Conservation (phyloP, 257 asterid species). For the Euphrasia confusa region DNA sequence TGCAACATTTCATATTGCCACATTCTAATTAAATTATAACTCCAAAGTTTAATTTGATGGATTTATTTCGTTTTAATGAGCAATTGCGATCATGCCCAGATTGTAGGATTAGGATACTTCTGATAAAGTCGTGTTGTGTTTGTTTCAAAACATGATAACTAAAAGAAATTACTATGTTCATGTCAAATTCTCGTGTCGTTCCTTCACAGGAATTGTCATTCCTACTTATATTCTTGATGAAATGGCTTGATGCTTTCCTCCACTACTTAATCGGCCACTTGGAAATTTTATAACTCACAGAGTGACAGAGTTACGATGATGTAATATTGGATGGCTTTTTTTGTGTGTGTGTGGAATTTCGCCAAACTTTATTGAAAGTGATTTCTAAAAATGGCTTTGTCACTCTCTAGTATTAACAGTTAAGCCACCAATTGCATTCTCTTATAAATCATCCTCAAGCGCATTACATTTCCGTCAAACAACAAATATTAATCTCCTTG, state of each 20-base stretch:
- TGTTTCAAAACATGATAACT: neutral
- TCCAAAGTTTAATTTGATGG: neutral
- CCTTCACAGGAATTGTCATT: neutral
- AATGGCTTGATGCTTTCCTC: constrained; percentile 15
- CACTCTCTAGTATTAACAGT: constrained; percentile 22
- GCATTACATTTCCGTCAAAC: neutral
- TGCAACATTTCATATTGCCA: neutral
- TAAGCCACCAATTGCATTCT: constrained; percentile 10
- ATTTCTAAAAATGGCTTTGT: constrained; percentile 32
- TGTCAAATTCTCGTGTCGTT: neutral
- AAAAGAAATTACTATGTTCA: neutral
- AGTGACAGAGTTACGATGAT: neutral
- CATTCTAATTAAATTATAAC: neutral
- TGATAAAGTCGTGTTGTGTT: too few species aligned
- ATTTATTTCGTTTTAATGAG: neutral
- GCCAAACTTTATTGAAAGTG: constrained; percentile 41
- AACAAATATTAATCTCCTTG: neutral
- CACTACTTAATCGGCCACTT: constrained; percentile 25
- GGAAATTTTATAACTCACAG: constrained; percentile 18
- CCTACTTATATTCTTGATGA: neutral
- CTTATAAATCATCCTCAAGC: constrained; percentile 36
- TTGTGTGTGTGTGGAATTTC: constrained; percentile 16
- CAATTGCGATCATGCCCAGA: too few species aligned
- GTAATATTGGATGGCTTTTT: constrained; percentile 18
- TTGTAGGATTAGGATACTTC: neutral